Percentiles rank a stretch among this genome's conserved stretches.
These are phyloP conservation scores for Phytophthora niederhauseri DNA, from an alignment of 352 stramenopile genomes.

Conservation along the genomic window DNA sequence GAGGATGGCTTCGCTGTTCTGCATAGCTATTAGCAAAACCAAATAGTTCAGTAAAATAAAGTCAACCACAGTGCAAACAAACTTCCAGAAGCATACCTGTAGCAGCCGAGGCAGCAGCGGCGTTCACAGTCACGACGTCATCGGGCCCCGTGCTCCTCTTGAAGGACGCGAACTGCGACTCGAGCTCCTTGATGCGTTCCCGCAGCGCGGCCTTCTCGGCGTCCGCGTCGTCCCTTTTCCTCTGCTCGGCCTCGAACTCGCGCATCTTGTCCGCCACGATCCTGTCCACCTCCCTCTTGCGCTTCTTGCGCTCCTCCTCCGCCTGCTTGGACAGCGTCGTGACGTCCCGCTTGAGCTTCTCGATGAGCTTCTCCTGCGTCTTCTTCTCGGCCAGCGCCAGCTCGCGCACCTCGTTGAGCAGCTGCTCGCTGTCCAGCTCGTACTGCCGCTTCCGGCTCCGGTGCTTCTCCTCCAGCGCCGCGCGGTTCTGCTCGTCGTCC, in stretches of 20 bases:
- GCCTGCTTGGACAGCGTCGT: conserved; percentile 57
- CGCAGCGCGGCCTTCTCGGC: conserved; percentile 47
- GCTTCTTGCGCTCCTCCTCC: conserved; percentile 52
- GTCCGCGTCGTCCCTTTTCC: conserved; percentile 32
- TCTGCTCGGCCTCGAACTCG: conserved; percentile 43
- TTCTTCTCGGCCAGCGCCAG: conserved; percentile 73
- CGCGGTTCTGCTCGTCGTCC: conserved; percentile 19
- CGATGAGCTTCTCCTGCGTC: conserved; percentile 71
- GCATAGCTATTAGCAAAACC: conserved; percentile 26
- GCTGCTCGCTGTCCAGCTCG: conserved; percentile 64
- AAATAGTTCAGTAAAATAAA: too few relatives aligned
- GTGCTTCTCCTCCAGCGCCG: conserved; percentile 49
- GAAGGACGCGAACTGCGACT: conserved; percentile 56
- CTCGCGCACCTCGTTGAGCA: conserved; percentile 65
- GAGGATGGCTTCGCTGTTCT: conserved; percentile 50
- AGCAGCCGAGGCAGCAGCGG: conserved; percentile 33
- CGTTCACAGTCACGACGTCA: conserved; percentile 45
- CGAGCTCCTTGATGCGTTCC: conserved; percentile 57
- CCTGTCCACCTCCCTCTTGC: conserved; percentile 52
- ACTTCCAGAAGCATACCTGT: too few relatives aligned
- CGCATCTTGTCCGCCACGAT: conserved; percentile 55
- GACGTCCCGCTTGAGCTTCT: conserved; percentile 74
- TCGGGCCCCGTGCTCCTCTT: conserved; percentile 49
- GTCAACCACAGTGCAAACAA: too few relatives aligned
- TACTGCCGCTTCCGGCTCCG: conserved; percentile 58